phyloP scores from a whole-genome alignment of 805 yeast genomes.

The Candida nemodendra region DNA sequence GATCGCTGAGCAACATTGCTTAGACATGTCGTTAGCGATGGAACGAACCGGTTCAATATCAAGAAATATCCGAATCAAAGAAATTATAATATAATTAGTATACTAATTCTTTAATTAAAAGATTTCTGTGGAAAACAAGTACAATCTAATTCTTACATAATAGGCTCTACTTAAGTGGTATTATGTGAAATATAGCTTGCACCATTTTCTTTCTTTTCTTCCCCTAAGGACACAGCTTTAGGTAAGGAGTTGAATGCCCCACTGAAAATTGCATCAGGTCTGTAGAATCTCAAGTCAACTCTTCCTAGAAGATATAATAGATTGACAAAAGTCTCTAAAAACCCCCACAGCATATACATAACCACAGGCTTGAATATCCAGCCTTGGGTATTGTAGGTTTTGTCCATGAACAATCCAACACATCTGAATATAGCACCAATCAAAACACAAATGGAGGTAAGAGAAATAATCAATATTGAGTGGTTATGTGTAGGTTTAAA shows the following conservation, averaged over 20 bases:
- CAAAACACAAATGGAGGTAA: conserved; percentile 49
- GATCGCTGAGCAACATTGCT: too few species aligned
- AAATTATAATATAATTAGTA: too few species aligned
- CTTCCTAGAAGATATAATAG: conserved; percentile 59
- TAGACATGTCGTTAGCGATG: too few species aligned
- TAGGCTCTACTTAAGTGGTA: too few species aligned
- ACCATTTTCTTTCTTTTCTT: too few species aligned
- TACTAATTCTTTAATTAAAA: too few species aligned
- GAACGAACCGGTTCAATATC: too few species aligned
- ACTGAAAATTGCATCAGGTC: conserved; percentile 50
- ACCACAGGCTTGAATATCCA: conserved; percentile 54
- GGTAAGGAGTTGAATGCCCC: not conserved
- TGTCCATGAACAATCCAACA: conserved; percentile 42
- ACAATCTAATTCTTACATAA: too few species aligned
- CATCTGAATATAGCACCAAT: conserved; percentile 51
- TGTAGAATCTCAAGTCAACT: conserved; percentile 74
- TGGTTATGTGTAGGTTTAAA: conserved; percentile 45
- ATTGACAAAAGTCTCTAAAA: conserved; percentile 58
- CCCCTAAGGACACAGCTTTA: too few species aligned
- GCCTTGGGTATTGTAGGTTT: conserved; percentile 32
- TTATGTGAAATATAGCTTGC: too few species aligned
- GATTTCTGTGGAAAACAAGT: too few species aligned
- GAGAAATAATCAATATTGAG: conserved; percentile 45
- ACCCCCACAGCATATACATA: conserved; percentile 70
- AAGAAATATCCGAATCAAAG: too few species aligned